Percentiles rank a stretch among this genome's conserved stretches.
Evolutionary conservation across 2,329 filamentous ascomycete species (phyloP).

Genomic region (Scorias spongiosa): DNA sequence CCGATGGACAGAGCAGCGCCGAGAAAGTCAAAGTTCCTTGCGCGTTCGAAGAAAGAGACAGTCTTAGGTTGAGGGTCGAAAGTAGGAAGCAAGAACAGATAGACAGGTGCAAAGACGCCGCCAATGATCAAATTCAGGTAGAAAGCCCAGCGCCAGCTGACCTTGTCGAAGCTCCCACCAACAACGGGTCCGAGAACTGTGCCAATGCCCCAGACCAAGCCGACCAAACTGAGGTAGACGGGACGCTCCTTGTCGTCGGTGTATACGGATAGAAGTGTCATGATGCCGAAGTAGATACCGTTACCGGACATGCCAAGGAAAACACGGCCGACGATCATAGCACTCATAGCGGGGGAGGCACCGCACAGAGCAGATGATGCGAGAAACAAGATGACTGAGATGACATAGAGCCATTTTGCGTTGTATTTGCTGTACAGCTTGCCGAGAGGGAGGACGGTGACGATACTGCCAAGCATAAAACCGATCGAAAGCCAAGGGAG

Average conservation of each 20-base stretch:
- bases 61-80: constrained; percentile 2
- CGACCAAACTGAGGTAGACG: constrained; percentile 4
- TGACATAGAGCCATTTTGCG: constrained; percentile 11
- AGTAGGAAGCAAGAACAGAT: constrained; percentile 28
- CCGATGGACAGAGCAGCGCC: too few relatives aligned
- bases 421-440: constrained; percentile 10
- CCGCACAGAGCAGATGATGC: constrained; percentile 15
- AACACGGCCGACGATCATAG: constrained; percentile 16
- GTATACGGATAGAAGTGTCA: constrained; percentile 4
- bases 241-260: constrained; percentile 5
- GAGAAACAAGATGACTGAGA: constrained; percentile 9
- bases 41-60: too few relatives aligned
- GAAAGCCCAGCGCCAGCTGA: constrained; percentile 24
- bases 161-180: constrained; percentile 13
- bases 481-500: constrained; percentile 1
- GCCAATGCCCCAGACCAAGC: constrained; percentile 11
- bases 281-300: constrained; percentile 14
- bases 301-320: constrained; percentile 13
- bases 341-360: constrained; percentile 13
- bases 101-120: constrained; percentile 26
- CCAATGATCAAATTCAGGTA: constrained; percentile 42
- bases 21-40: too few relatives aligned
- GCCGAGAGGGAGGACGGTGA: constrained; percentile 5
- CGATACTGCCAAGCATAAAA: neutral
- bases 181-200: constrained; percentile 15